A percentile compares a stretch with the other conserved stretches of the same genome.
Conservation (phyloP, 768 basidiomycete genomes). For the Lentinula aciculospora region DNA sequence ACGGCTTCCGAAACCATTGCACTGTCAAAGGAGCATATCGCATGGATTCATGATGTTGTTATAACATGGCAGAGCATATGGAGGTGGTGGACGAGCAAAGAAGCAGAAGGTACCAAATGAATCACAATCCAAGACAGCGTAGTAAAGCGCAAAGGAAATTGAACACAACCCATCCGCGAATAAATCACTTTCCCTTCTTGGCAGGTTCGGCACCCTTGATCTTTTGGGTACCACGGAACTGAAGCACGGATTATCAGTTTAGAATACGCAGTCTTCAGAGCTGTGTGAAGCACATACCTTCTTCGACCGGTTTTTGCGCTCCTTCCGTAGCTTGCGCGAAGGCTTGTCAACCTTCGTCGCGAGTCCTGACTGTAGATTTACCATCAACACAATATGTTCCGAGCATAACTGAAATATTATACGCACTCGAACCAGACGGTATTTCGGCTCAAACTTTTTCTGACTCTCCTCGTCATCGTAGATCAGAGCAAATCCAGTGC, state of each 20-base stretch:
- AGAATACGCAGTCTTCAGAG: slow-evolving; percentile 4
- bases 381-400: slow-evolving; percentile 2
- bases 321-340: slow-evolving; percentile 97
- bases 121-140: slow-evolving; percentile 3
- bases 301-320: slow-evolving; percentile 99
- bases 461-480: slow-evolving; percentile 95
- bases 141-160: not conserved
- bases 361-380: slow-evolving; percentile 54
- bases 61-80: slow-evolving; percentile 1
- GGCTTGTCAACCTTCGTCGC: slow-evolving; percentile 78
- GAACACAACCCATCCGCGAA: slow-evolving; percentile 11
- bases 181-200: slow-evolving; percentile 85
- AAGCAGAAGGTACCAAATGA: not conserved
- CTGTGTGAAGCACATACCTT: slow-evolving; percentile 56
- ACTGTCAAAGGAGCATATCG: slow-evolving; percentile 6
- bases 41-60: slow-evolving; percentile 6
- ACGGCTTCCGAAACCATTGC: too few relatives aligned
- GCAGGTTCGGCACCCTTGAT: slow-evolving; percentile 84
- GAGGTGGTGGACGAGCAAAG: not conserved
- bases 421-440: slow-evolving; percentile 91
- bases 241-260: slow-evolving; percentile 13
- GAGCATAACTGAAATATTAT: not conserved
- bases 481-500: slow-evolving; percentile 95
- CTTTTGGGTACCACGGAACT: slow-evolving; percentile 97
- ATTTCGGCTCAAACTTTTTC: slow-evolving; percentile 95